Conservation (phyloP, 1,284 basidiomycete species). For the Polyporus tsugae region DNA sequence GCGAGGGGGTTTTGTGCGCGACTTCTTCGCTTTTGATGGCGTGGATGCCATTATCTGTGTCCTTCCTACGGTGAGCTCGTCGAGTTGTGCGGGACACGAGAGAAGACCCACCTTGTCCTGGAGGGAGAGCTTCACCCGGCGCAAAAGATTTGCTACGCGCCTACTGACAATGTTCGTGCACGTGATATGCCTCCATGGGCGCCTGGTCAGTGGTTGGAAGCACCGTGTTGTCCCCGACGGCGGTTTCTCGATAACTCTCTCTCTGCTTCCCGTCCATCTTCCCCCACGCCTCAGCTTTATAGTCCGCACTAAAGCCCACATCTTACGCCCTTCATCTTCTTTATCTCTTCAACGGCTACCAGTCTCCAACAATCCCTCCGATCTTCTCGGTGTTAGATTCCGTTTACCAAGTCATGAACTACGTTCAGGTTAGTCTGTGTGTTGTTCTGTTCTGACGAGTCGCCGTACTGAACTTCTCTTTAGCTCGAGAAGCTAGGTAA, state of each 20-base stretch:
- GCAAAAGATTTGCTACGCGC: slow-evolving; percentile 34
- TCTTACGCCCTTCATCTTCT: background rate
- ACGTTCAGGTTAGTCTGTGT: slow-evolving; percentile 63
- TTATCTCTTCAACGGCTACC: background rate
- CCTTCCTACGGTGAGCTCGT: background rate
- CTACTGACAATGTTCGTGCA: slow-evolving; percentile 13
- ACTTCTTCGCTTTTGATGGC: slow-evolving; percentile 57
- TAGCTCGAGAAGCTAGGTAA: slow-evolving; percentile 88
- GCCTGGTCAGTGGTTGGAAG: background rate
- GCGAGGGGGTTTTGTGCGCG: slow-evolving; percentile 59
- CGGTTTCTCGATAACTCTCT: background rate
- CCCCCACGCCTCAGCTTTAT: background rate
- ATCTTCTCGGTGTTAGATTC: slow-evolving; percentile 11
- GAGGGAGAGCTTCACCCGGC: slow-evolving; percentile 20
- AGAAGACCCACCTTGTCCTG: slow-evolving; percentile 21
- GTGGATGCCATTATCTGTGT: slow-evolving; percentile 46
- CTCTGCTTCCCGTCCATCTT: background rate
- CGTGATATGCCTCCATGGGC: slow-evolving; percentile 18
- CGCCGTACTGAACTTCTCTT: slow-evolving; percentile 28
- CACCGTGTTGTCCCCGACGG: background rate
- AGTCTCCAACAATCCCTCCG: slow-evolving; percentile 3
- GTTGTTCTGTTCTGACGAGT: background rate
- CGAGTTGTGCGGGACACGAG: background rate
- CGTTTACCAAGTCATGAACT: slow-evolving; percentile 56
- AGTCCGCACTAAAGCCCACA: background rate